These are phyloP conservation scores for Graphiopsis chlorocephala DNA, from an alignment of 2,329 filamentous ascomycete genomes.

Conservation along the genomic window DNA sequence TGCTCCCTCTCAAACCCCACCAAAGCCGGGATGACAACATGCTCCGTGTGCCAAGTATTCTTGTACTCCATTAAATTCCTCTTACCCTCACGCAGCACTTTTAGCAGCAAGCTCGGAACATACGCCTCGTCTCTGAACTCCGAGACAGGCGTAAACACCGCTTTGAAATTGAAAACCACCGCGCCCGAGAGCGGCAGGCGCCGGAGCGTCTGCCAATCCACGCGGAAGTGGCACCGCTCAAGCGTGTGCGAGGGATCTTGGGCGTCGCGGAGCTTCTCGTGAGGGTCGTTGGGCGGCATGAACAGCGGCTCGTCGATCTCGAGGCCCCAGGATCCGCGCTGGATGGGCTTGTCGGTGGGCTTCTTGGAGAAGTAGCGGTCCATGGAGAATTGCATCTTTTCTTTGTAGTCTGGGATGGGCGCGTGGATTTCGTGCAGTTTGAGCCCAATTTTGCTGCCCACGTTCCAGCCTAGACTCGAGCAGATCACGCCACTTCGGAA, in stretches of 20 bases:
- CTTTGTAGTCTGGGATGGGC: constrained; percentile 76
- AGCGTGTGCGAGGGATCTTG: constrained; percentile 58
- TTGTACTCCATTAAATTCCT: constrained; percentile 74
- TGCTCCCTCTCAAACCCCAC: constrained; percentile 66
- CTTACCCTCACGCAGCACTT: constrained; percentile 70
- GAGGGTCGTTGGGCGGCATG: constrained; percentile 66
- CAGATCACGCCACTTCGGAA: constrained; percentile 76
- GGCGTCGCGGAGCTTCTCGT: constrained; percentile 57
- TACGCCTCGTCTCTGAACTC: constrained; percentile 71
- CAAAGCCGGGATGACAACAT: constrained; percentile 65
- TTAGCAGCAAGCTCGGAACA: constrained; percentile 65
- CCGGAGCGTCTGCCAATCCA: constrained; percentile 86
- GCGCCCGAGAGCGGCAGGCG: constrained; percentile 72
- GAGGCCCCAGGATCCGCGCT: constrained; percentile 80
- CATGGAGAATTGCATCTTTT: constrained; percentile 86
- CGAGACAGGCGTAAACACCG: constrained; percentile 70
- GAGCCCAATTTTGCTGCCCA: constrained; percentile 70
- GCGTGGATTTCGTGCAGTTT: constrained; percentile 69
- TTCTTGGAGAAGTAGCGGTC: constrained; percentile 83
- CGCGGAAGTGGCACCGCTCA: constrained; percentile 65
- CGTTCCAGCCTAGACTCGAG: constrained; percentile 76
- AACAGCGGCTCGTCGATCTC: constrained; percentile 74
- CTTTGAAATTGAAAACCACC: constrained; percentile 86
- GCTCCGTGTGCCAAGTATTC: constrained; percentile 75
- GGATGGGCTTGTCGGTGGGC: constrained; percentile 70